Evolutionary conservation across 2,329 filamentous ascomycete species (phyloP), one percentile per base, ranked within the genome.

Genomic region (Alternaria gaisen): DNA sequence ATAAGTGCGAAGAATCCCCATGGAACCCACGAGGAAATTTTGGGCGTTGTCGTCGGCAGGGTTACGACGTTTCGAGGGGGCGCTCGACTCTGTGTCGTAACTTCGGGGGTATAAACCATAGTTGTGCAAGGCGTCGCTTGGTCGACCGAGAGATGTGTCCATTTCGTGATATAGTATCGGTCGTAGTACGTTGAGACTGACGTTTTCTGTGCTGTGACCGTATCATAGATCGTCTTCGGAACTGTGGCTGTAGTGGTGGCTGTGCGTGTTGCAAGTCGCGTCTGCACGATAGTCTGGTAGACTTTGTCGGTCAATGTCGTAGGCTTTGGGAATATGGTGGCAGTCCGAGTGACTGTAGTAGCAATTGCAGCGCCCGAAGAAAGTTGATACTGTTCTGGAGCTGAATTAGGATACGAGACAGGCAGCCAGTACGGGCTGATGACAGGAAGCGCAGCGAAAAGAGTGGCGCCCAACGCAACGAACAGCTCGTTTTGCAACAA

Each of bases 221-320:
- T 60, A 30, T 38, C 44, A 28, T 26, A 51, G 0, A 60, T 8
- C 6, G 46, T 60, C 3, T 34, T 30, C 26, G 54, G 44, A 18
- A 34, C 26, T 2, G 24, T 56, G 20, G 28, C 20, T 34, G 36
- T 56, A 20, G 24, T 41, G 2, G 43, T 48, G 5, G 42, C 32
- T 11, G 24, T 57, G 14, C 32, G 34, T 26, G 41, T 57, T 11
- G 34, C 50, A 30, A 36, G 41, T 8, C 41, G 34, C 22, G 36
- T 52, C 34, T 41, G 50, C 32, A 52, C 5, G 9, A 52, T 52
- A 22, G 50, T 52, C 34, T 52, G 36, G n/a, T 52, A 52, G 22
- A 52, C 36, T 24, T 41, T 24, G 14, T 52, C 34, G 24, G 50
- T 41, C 50, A 52, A 41, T 24, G 50, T 52, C 22, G n/a, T 38